A percentile compares a stretch with the other conserved stretches of the same genome.
Conservation (phyloP, 1,284 basidiomycete genomes). For the Sanghuangporus baumii region DNA sequence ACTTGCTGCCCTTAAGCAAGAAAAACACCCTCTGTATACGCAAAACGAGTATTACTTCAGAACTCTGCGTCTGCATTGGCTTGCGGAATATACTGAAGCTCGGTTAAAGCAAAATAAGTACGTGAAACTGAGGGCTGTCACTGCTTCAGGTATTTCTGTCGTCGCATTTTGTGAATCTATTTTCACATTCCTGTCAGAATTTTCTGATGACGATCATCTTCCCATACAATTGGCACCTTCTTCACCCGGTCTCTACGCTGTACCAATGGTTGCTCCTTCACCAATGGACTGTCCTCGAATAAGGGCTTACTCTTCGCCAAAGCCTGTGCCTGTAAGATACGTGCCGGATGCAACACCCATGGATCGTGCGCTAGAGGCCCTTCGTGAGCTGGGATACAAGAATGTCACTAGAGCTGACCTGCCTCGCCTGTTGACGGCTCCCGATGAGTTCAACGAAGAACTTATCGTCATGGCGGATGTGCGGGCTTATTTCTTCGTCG, state of each 20-base stretch:
- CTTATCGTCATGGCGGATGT: conserved; percentile 25
- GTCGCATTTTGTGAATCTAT: too few species aligned
- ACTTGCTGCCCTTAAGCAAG: conserved; percentile 24
- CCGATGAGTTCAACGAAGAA: conserved; percentile 21
- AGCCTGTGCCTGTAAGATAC: neutral
- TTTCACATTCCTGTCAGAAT: too few species aligned
- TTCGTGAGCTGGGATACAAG: conserved; percentile 14
- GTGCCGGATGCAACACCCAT: neutral
- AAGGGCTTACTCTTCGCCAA: too few species aligned
- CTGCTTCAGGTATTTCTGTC: too few species aligned
- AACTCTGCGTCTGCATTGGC: conserved; percentile 20
- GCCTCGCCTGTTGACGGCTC: conserved; percentile 3
- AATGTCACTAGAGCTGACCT: conserved; percentile 12
- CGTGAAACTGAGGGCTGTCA: too few species aligned
- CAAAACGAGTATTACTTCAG: conserved; percentile 29
- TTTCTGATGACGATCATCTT: too few species aligned
- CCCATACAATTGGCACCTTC: too few species aligned
- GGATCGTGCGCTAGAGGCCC: conserved; percentile 11
- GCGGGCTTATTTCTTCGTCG: conserved; percentile 25
- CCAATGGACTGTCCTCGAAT: neutral
- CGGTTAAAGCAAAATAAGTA: neutral
- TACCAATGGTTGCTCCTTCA: neutral
- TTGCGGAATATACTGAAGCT: conserved; percentile 11
- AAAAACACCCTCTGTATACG: conserved; percentile 27
- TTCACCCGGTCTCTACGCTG: too few species aligned